Evolutionary conservation across 495 filamentous ascomycete genomes (phyloP).

Genomic region (Aspergillus panamensis): DNA sequence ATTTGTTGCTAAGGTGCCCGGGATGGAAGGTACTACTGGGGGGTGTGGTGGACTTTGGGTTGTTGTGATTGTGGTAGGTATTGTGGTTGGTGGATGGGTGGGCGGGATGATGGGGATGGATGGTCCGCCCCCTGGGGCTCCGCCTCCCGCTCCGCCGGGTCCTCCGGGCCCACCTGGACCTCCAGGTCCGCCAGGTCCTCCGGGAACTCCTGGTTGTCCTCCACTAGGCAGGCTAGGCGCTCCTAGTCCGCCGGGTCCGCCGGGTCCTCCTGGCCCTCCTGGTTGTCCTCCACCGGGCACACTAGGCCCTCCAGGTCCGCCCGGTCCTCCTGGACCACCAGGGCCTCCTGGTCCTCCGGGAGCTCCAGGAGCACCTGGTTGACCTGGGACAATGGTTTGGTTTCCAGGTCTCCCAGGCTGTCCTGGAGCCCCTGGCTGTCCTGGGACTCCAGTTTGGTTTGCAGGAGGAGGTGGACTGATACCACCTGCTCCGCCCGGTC

Average conservation of each 20-base stretch:
- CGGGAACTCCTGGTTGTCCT: too few relatives aligned
- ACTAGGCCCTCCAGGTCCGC: not conserved
- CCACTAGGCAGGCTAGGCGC: too few relatives aligned
- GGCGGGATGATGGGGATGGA: not conserved
- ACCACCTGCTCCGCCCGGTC: not conserved
- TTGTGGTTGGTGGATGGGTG: not conserved
- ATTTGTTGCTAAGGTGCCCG: not conserved
- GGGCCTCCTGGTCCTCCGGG: not conserved
- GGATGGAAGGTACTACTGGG: not conserved
- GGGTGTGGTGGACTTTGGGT: not conserved
- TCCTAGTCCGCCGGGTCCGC: not conserved
- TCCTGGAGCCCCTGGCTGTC: not conserved
- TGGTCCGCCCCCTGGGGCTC: not conserved
- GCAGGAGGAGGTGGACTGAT: not conserved
- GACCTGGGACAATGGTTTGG: too few relatives aligned
- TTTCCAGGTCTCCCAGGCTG: not conserved
- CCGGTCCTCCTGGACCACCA: slow-evolving; percentile 1
- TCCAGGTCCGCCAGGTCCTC: not conserved
- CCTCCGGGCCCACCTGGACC: not conserved
- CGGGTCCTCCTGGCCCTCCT: not conserved
- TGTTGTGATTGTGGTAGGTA: not conserved
- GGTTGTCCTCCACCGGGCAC: slow-evolving; percentile 2
- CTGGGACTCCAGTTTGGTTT: too few relatives aligned
- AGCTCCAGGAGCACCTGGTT: not conserved
- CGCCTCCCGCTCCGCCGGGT: not conserved